These are phyloP conservation scores for Eutrema japonicum DNA, from an alignment of 345 rosid species.

Conservation along the genomic window DNA sequence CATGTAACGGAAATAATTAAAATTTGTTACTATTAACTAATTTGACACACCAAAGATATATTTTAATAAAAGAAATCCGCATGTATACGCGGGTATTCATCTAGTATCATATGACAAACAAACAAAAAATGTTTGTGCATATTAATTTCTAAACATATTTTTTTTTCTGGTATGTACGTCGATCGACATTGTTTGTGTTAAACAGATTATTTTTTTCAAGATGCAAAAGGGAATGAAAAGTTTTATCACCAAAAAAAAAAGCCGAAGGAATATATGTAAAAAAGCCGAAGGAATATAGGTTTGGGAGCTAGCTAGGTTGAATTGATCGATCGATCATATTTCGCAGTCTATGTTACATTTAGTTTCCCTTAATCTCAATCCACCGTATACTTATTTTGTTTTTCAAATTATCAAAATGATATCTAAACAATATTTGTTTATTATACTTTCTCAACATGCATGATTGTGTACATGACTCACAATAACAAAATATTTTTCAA, in stretches of 20 bases:
- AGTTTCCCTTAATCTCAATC: not conserved
- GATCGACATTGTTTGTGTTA: slow-evolving; percentile 13
- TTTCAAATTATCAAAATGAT: not conserved
- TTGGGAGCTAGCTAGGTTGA: not conserved
- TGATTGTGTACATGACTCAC: too few species aligned
- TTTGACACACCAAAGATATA: too few species aligned
- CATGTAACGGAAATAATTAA: too few species aligned
- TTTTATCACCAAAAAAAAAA: too few species aligned
- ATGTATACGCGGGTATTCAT: too few species aligned
- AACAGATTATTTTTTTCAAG: not conserved
- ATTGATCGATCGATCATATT: not conserved
- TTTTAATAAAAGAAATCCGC: too few species aligned
- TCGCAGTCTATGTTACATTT: not conserved
- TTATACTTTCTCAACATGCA: too few species aligned
- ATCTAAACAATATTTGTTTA: not conserved
- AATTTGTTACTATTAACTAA: too few species aligned
- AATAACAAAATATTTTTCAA: too few species aligned
- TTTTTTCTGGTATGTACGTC: not conserved
- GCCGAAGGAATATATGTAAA: too few species aligned
- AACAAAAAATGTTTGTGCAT: not conserved
- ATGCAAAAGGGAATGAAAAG: not conserved
- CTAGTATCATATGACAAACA: not conserved
- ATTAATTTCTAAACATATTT: not conserved
- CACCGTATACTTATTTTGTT: not conserved
- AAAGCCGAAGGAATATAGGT: too few species aligned